Evolutionary conservation across 169 alveolate species (phyloP).

Genomic region (Plasmodium vinckei): DNA sequence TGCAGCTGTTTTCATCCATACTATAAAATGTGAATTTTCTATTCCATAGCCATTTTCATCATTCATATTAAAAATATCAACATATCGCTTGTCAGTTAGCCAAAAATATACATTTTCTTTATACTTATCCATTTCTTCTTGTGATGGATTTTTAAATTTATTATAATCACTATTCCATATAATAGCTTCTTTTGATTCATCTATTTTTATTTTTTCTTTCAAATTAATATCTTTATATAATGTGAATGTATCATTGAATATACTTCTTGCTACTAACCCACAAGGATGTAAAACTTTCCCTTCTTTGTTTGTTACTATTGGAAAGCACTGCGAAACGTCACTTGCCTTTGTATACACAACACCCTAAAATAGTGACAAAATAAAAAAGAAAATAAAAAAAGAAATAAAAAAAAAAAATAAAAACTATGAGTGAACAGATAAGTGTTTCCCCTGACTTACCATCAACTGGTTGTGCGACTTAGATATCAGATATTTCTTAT

Average conservation of each 20-base stretch:
- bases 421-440: neutral
- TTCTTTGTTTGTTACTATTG: conserved; percentile 75
- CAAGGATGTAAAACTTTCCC: conserved; percentile 84
- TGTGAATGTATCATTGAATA: conserved; percentile 83
- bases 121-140: conserved; percentile 26
- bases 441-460: conserved; percentile 19
- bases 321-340: conserved; percentile 77
- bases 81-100: conserved; percentile 36
- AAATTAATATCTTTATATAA: conserved; percentile 67
- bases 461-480: conserved; percentile 82
- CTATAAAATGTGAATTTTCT: conserved; percentile 88
- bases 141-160: conserved; percentile 79
- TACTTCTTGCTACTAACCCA: conserved; percentile 82
- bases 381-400: neutral
- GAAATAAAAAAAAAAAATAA: neutral
- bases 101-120: conserved; percentile 73
- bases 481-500: conserved; percentile 78
- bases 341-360: conserved; percentile 31
- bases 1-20: conserved; percentile 90
- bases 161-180: conserved; percentile 80
- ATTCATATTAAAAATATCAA: conserved; percentile 74
- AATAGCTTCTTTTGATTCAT: conserved; percentile 83
- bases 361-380: conserved; percentile 53
- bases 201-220: conserved; percentile 76
- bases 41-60: conserved; percentile 85